phyloP scores from a whole-genome alignment of 208 protist species.

The Crithidia expoeki region DNA sequence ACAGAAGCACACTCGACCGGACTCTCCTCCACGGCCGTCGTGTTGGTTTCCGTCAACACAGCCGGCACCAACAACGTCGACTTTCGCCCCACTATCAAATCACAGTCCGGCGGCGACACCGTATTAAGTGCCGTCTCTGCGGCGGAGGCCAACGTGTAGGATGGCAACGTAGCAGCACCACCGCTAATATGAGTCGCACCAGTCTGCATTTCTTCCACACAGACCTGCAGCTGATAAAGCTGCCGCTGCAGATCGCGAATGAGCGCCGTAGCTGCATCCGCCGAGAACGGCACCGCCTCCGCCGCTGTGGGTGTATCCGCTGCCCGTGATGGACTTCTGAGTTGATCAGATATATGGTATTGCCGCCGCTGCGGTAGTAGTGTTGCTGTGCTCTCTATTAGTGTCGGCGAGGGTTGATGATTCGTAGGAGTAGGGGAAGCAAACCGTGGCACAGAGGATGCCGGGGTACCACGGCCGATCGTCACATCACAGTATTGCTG shows the following conservation, averaged over 20 bases:
- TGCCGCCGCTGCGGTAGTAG: not conserved
- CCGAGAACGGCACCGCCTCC: not conserved
- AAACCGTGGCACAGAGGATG: too few species aligned
- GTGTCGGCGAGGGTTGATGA: not conserved
- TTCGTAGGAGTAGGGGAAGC: not conserved
- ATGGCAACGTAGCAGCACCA: not conserved
- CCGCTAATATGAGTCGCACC: not conserved
- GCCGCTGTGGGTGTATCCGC: not conserved
- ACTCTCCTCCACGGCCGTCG: too few species aligned
- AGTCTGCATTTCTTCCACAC: not conserved
- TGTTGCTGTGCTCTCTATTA: not conserved
- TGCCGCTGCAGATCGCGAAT: constrained; percentile 7
- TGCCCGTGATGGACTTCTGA: not conserved
- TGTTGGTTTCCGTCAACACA: not conserved
- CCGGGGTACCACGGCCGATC: too few species aligned
- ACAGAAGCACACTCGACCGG: too few species aligned
- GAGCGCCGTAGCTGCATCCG: not conserved
- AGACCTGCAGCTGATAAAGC: not conserved
- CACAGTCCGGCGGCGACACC: not conserved
- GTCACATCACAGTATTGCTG: too few species aligned
- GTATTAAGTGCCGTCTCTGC: not conserved
- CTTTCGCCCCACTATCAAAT: not conserved
- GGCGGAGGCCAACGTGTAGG: not conserved
- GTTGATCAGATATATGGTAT: not conserved
- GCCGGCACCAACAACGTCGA: not conserved